Base-by-base conservation (phyloP, 2,329 filamentous ascomycete species). In the Fusarium marasasianum region DNA sequence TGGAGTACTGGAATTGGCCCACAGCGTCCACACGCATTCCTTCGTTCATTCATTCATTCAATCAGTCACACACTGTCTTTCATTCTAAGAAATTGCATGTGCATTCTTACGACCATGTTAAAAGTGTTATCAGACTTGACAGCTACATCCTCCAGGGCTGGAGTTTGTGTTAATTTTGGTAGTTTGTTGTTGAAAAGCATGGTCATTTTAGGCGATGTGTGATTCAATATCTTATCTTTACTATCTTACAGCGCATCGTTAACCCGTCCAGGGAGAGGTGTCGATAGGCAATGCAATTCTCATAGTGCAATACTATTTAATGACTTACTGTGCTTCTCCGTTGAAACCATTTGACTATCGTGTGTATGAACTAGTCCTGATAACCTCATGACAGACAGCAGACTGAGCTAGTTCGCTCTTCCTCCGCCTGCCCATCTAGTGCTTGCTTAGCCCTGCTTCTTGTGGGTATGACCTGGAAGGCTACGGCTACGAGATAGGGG, bases 11-110 rank as follows among this genome's bases (percentile, higher is more conserved):
- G 55, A 63, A 71, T 54, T 63, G 66, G 66, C 66, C 62, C 59
- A 75, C 72, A 37, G 72, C 72, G 72, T 75, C 66, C 69, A 75
- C 72, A 75, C 73, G 72, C 73, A 75, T 70, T 43, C 63, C 59
- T 61, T 45, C 31, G 31, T 35, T 35, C 33, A 35, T 26, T 26
- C 55, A 50, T 33, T 37, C 41, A 48, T 35, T 29, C 37, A 43
- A 17, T 38, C 35, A 44, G 22, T 24, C 65, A 73, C 41, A 64
- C 62, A 55, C 66, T 48, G 51, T 71, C 58, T 68, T 71, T 75
- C 66, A 63, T 62, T 73, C 43, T 45, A 48, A 57, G 53, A 69
- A 57, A 38, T 74, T 56, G 47, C 67, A 74, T 55, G 31, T 56
- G 47, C 67, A 72, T 55, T 56, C 60, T 55, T 37, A 72, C 24